Evolutionary conservation across 2,329 filamentous ascomycete genomes (phyloP), one percentile per base, ranked within the genome.

Genomic region (Endocalyx cinctus): DNA sequence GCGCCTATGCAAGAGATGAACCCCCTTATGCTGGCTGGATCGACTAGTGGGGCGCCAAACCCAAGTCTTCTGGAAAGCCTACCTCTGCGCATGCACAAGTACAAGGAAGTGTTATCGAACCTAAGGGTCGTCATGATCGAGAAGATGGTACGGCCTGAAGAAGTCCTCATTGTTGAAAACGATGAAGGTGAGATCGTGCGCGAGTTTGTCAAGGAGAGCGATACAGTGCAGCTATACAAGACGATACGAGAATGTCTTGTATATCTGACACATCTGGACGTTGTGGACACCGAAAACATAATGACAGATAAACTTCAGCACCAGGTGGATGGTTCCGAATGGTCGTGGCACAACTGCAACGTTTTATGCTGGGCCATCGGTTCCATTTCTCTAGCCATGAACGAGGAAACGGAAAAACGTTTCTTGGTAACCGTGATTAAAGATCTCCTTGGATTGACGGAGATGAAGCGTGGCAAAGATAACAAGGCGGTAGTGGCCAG

Each of bases 261-360:
- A 36, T 98, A 97, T 62, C 74, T 98, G 35, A 98, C 94, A 20
- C 92, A 98, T 69, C 68, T 98, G 53, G 92, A 98, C 54, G 94
- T 98, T 25, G 82, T 94, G 41, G 92, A 98, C 57, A 98, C 90
- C 1, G 92, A 98, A 64, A 85, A 85, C 43, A 98, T 98, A 68
- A 98, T 98, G 94, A 96, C 92, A 5, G 94, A 98, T 58, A 98
- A 98, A 67, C 73, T 98, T 33, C 82, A 88, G 19, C 84, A 88
- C 47, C 92, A 98, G 63, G 92, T 98, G 10, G 92, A 98, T 58
- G 88, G 88, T 15, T 75, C 77, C 3, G 94, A 98, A 63, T 98
- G 92, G 92, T 98, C 94, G 6, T 98, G 92, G 92, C 87, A 89
- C 44, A 98, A 98, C 67, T 98, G 92, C 79, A 98, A 98, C 66